Percentiles rank a stretch among this genome's conserved stretches.
Evolutionary conservation across 1,139 yeast species (phyloP).

Genomic region (Pneumocystis sp.): DNA sequence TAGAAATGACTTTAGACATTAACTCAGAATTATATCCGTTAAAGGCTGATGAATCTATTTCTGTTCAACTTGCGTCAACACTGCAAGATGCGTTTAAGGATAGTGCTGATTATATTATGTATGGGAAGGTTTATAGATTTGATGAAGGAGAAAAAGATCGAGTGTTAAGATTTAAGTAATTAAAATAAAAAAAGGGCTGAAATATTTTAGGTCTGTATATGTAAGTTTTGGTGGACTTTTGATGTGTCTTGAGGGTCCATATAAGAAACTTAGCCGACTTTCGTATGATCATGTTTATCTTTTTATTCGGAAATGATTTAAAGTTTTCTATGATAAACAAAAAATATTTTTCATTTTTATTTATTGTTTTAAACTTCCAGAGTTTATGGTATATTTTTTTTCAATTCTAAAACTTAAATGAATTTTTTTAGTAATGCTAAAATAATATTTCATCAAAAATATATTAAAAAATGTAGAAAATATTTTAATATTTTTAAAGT

Average conservation of each 20-base stretch:
- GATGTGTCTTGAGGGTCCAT: constrained; percentile 88
- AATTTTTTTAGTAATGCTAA: too few species aligned
- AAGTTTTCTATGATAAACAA: not conserved
- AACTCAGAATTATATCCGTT: constrained; percentile 90
- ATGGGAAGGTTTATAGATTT: constrained; percentile 93
- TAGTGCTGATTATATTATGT: constrained; percentile 96
- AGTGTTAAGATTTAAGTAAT: constrained; percentile 22
- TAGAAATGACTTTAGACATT: constrained; percentile 76
- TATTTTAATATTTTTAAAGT: too few species aligned
- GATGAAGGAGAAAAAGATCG: constrained; percentile 66
- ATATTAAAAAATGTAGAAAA: not conserved
- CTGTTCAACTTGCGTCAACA: constrained; percentile 76
- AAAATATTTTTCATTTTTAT: too few species aligned
- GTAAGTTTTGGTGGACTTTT: constrained; percentile 92
- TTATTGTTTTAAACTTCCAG: not conserved
- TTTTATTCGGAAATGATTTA: constrained; percentile 51
- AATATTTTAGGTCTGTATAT: constrained; percentile 62
- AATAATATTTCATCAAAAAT: too few species aligned
- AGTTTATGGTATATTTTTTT: not conserved
- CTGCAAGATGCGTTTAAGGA: constrained; percentile 67
- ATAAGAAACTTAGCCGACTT: constrained; percentile 71
- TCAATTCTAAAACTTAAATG: too few species aligned
- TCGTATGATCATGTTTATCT: constrained; percentile 91
- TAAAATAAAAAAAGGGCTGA: not conserved
- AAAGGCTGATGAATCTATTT: constrained; percentile 56